Evolutionary conservation across 2,329 filamentous ascomycete genomes (phyloP).

Genomic region (Penicillium sp.): DNA sequence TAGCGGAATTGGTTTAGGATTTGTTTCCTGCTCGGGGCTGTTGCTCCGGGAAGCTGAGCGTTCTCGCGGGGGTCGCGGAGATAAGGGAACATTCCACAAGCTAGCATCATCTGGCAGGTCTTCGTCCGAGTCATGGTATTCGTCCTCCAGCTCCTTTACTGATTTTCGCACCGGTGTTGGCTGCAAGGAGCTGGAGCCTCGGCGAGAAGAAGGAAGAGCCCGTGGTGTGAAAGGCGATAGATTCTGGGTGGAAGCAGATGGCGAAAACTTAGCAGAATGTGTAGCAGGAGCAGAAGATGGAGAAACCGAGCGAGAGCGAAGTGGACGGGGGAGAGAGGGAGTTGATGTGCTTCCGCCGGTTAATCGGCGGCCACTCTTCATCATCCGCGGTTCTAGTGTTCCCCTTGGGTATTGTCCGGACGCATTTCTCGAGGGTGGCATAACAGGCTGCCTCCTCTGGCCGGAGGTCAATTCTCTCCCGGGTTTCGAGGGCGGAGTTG

Average conservation of each 20-base stretch:
- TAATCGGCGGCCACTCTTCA: conserved; percentile 12
- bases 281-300: neutral
- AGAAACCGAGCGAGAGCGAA: conserved; percentile 12
- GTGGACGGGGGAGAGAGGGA: conserved; percentile 7
- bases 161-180: conserved; percentile 38
- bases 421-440: neutral
- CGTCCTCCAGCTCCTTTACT: conserved; percentile 46
- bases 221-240: conserved; percentile 26
- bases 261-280: conserved; percentile 14
- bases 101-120: conserved; percentile 49
- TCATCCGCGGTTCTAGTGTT: conserved; percentile 10
- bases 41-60: conserved; percentile 35
- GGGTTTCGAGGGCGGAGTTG: conserved; percentile 3
- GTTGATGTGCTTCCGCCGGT: conserved; percentile 2
- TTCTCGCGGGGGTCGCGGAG: conserved; percentile 41
- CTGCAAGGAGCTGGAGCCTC: conserved; percentile 33
- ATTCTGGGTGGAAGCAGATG: conserved; percentile 22
- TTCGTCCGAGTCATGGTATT: conserved; percentile 50
- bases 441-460: conserved; percentile 8
- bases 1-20: conserved; percentile 40
- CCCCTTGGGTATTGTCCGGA: conserved; percentile 2
- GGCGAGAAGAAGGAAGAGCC: conserved; percentile 11
- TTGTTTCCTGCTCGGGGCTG: conserved; percentile 39
- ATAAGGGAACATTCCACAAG: conserved; percentile 49
- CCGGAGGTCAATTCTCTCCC: conserved; percentile 9